These are phyloP conservation scores for Plantago major DNA, from an alignment of 257 asterid genomes.

Conservation along the genomic window DNA sequence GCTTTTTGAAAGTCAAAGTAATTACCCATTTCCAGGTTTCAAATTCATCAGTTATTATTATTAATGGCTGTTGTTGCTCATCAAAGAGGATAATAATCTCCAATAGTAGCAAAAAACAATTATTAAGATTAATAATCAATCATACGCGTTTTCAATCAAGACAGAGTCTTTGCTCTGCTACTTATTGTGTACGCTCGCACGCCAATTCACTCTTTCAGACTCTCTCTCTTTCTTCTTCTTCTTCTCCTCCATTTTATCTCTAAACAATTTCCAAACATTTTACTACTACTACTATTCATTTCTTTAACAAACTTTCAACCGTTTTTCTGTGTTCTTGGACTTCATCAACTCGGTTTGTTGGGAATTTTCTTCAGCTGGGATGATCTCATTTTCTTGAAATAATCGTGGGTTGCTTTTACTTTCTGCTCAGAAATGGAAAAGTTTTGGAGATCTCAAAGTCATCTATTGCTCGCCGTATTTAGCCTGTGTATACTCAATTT, in stretches of 20 bases:
- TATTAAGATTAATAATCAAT: background rate
- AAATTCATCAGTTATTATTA: too few relatives aligned
- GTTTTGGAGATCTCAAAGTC: conserved; percentile 6
- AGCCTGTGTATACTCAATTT: background rate
- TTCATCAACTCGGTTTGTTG: conserved; percentile 35
- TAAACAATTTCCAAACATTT: too few relatives aligned
- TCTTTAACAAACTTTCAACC: conserved; percentile 11
- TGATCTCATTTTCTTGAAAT: conserved; percentile 18
- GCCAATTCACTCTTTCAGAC: conserved; percentile 21
- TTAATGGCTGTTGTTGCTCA: too few relatives aligned
- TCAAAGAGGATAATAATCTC: too few relatives aligned
- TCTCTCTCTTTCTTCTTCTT: conserved; percentile 21
- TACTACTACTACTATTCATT: too few relatives aligned
- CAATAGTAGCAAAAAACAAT: too few relatives aligned
- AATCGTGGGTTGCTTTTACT: conserved; percentile 17
- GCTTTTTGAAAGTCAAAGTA: too few relatives aligned
- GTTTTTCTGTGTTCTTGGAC: conserved; percentile 20
- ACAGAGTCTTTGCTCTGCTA: conserved; percentile 25
- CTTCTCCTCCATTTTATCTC: conserved; percentile 1
- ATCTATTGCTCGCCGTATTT: background rate
- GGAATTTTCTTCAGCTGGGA: background rate
- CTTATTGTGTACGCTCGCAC: conserved; percentile 22
- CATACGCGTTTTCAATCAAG: conserved; percentile 32
- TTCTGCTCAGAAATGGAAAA: conserved; percentile 3
- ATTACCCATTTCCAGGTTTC: too few relatives aligned